Base-by-base conservation (phyloP, 345 rosid genomes). In the Citrus medica region DNA sequence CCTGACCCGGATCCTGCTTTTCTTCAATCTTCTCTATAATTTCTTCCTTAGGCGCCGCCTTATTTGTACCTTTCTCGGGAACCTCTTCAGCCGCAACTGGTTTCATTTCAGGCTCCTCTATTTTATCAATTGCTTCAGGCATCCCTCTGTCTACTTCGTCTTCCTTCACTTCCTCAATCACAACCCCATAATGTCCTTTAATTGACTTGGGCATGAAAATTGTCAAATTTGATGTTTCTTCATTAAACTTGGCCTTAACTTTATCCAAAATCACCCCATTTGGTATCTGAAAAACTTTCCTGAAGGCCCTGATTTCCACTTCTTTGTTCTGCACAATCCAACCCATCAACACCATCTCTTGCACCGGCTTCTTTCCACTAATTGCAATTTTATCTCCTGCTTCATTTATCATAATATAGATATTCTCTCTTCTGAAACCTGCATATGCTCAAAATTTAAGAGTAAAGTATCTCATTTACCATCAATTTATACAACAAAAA, bases 371-470 rank as follows among this genome's bases (percentile, higher is more conserved):
- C 77, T 71, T 84, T 82, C 97, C 94, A 10, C 80, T 64, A 59
- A 96, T 77, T 0, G 83, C 81, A 38, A 95, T 88, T 76, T 78
- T 79, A 75, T 79, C 79, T 42, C 99, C 99, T 13, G 88, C 90
- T 78, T 84, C 76, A 55, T 88, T 95, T 78, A 93, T 96, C 55
- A 90, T 84, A 46, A 96, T 91, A 56, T 82, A 86, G 76, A 89
- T 86, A 32, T 88, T 84, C 80, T 89, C 92, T 80, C 78, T 85
- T 78, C 83, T 87, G 42, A 87, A 90, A 28, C 99, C 98, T 93
- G 89, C 86, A 83, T 9, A 46, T 7, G 4, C 74, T 64, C 4
- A 13, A 63, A 75, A 53, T 25, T 14, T 53, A 17, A 6, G 33
- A 56, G 24, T 32, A 56, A 32, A 35, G 58, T n/a, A 55, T 56